Conservation (phyloP, 768 basidiomycete genomes). For the Suillus tomentosus region DNA sequence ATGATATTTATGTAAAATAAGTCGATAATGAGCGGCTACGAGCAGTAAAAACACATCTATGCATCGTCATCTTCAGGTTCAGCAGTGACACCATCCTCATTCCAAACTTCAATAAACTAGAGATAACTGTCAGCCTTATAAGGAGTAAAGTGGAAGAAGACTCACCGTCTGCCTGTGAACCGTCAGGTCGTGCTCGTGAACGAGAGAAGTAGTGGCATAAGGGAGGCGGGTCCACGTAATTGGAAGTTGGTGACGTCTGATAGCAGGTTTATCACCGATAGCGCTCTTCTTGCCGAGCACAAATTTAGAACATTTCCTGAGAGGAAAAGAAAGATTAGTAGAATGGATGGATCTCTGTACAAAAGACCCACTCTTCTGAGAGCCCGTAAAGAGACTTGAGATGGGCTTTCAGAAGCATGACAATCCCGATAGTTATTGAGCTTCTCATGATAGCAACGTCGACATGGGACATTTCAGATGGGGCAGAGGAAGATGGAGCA, state of each 20-base stretch:
- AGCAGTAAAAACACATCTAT: slow-evolving; percentile 21
- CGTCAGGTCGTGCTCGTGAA: slow-evolving; percentile 61
- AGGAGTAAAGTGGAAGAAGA: slow-evolving; percentile 18
- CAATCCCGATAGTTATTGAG: slow-evolving; percentile 79
- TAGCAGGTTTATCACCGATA: slow-evolving; percentile 79
- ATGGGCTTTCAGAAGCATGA: slow-evolving; percentile 85
- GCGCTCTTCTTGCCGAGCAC: slow-evolving; percentile 87
- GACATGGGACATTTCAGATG: slow-evolving; percentile 14
- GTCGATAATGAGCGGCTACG: not conserved
- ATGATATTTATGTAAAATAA: slow-evolving; percentile 25
- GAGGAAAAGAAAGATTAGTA: slow-evolving; percentile 4
- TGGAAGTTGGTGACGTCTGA: slow-evolving; percentile 58
- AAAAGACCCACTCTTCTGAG: slow-evolving; percentile 80
- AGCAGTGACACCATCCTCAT: slow-evolving; percentile 72
- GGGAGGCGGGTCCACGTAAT: slow-evolving; percentile 77
- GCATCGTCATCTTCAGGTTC: slow-evolving; percentile 57
- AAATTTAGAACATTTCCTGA: slow-evolving; percentile 91
- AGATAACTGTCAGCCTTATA: slow-evolving; percentile 11
- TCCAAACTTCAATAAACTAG: slow-evolving; percentile 80
- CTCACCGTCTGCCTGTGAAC: slow-evolving; percentile 67
- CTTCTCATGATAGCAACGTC: slow-evolving; percentile 49
- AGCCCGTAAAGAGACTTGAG: slow-evolving; percentile 82
- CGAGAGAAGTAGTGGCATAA: slow-evolving; percentile 59
- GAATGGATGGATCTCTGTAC: not conserved
- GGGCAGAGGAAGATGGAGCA: not conserved